phyloP scores from a whole-genome alignment of 2,329 filamentous ascomycete genomes.

The Sclerotinia sclerotiorum region DNA sequence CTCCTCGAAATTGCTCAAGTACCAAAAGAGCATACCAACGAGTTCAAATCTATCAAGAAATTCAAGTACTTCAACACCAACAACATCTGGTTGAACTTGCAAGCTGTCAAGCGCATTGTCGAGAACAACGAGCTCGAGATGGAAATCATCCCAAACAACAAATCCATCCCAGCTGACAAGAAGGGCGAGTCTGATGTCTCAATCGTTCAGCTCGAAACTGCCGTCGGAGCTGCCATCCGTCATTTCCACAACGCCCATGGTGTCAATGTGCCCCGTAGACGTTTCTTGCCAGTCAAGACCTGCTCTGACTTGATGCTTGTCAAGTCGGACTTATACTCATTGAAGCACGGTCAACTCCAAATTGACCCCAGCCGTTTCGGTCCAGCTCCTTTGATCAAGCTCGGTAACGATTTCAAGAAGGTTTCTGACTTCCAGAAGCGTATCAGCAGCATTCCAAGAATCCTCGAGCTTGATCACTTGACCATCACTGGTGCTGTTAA shows the following conservation, averaged over 20 bases:
- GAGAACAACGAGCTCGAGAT: slow-evolving; percentile 98
- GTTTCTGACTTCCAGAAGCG: slow-evolving; percentile 93
- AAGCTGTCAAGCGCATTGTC: slow-evolving; percentile 96
- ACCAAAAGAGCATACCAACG: slow-evolving; percentile 99
- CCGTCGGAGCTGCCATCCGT: slow-evolving; percentile 95
- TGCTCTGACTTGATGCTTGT: slow-evolving; percentile 99
- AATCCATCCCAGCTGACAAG: slow-evolving; percentile 97
- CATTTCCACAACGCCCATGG: slow-evolving; percentile 99
- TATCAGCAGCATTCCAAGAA: slow-evolving; percentile 84
- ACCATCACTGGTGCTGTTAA: slow-evolving; percentile 98
- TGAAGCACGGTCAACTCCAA: slow-evolving; percentile 96
- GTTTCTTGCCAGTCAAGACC: slow-evolving; percentile 99
- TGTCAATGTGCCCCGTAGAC: slow-evolving; percentile 95
- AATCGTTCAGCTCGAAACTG: slow-evolving; percentile 97
- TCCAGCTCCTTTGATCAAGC: slow-evolving; percentile 96
- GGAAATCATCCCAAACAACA: slow-evolving; percentile 99
- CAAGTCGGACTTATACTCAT: slow-evolving; percentile 98
- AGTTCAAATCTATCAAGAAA: slow-evolving; percentile 99
- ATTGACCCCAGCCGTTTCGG: slow-evolving; percentile 97
- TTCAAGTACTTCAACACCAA: slow-evolving; percentile 99
- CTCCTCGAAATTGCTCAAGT: slow-evolving; percentile 99
- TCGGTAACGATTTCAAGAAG: slow-evolving; percentile 99
- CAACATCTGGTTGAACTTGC: slow-evolving; percentile 99
- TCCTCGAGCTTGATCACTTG: slow-evolving; percentile 88
- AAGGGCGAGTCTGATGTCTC: slow-evolving; percentile 98